Base-by-base conservation (phyloP, 805 yeast species). In the Cyberlindnera bimundalis region DNA sequence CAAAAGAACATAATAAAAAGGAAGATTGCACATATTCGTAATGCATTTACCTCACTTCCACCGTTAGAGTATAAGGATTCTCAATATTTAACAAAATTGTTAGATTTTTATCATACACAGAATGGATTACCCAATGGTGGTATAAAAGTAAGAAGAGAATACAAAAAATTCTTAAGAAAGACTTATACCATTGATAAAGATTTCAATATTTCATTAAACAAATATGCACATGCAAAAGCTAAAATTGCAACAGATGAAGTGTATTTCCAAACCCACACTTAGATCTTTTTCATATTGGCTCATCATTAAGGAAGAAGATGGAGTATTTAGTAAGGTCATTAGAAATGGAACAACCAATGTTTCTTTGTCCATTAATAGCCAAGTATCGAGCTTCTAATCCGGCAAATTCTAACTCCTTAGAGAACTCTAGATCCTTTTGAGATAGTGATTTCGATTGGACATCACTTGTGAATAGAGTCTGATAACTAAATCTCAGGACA, bases 301-400 rank as follows among this genome's bases (percentile, higher is more conserved):
- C 46, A 26, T 39, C 43, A 26, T 29, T 30, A 6, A 43, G 28
- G 19, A 28, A 43, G 34, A 46, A 46, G 6, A 45, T 34, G 2
- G 23, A 19, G 33, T 43, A 52, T 14, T 29, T 60, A 37, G 59
- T 60, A 33, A 58, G 59, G 35, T 68, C 62, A 6, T 52, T 42
- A 25, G 69, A 70, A n/a, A 71, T 47, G 10, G 70, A 47, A 44
- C 69, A 66, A 5, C 69, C 71, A 34, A 60, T 52, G 1, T 55
- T 44, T 32, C 59, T 51, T 2, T 42, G 29, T 6, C 53, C 43
- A 35, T 60, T 64, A 8, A 65, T 40, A 0, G 67, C 51, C 21
- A 70, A 34, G 34, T 57, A 48, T 11, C 50, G 42, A 9, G 69
- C 65, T 13, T 45, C 39, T 12, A 47, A 25, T 3, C 26, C 33